These are phyloP conservation scores for Beauveria sp. DNA, from an alignment of 2,329 filamentous ascomycete species.

Conservation along the genomic window DNA sequence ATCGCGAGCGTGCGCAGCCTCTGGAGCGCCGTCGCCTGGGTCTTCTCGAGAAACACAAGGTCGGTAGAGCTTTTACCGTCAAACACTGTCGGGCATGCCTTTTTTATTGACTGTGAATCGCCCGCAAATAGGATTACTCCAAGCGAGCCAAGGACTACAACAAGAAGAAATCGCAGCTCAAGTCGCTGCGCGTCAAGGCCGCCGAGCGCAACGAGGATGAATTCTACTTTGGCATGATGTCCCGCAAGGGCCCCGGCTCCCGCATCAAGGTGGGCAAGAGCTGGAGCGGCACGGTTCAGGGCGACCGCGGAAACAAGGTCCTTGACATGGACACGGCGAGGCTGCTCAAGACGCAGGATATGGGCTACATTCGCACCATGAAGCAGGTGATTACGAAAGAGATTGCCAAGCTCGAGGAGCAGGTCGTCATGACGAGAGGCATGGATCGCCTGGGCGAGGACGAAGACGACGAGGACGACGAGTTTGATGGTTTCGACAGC, in stretches of 20 bases:
- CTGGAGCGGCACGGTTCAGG: constrained; percentile 48
- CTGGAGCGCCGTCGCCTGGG: constrained; percentile 77
- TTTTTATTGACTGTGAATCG: background rate
- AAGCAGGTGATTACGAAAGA: constrained; percentile 53
- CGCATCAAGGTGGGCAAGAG: constrained; percentile 39
- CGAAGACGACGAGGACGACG: constrained; percentile 23
- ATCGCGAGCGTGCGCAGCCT: constrained; percentile 85
- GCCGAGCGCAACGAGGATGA: constrained; percentile 63
- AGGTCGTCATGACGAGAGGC: constrained; percentile 36
- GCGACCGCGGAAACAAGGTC: constrained; percentile 48
- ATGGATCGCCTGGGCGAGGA: constrained; percentile 29
- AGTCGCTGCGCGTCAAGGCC: constrained; percentile 52
- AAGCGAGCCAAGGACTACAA: constrained; percentile 59
- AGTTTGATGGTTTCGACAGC: constrained; percentile 25
- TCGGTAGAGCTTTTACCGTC: constrained; percentile 22
- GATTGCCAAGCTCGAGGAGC: constrained; percentile 46
- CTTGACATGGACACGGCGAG: constrained; percentile 51
- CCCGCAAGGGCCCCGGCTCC: constrained; percentile 47
- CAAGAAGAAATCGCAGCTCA: constrained; percentile 55
- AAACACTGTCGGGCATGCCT: too few relatives aligned
- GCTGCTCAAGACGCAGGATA: constrained; percentile 61
- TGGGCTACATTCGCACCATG: constrained; percentile 57
- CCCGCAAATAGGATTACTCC: constrained; percentile 46
- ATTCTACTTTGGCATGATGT: constrained; percentile 65
- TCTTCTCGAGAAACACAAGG: constrained; percentile 92